Percentiles rank a stretch among this genome's conserved stretches.
phyloP scores from a whole-genome alignment of 176 grass and related monocot species.

The Paspalum vaginatum region DNA sequence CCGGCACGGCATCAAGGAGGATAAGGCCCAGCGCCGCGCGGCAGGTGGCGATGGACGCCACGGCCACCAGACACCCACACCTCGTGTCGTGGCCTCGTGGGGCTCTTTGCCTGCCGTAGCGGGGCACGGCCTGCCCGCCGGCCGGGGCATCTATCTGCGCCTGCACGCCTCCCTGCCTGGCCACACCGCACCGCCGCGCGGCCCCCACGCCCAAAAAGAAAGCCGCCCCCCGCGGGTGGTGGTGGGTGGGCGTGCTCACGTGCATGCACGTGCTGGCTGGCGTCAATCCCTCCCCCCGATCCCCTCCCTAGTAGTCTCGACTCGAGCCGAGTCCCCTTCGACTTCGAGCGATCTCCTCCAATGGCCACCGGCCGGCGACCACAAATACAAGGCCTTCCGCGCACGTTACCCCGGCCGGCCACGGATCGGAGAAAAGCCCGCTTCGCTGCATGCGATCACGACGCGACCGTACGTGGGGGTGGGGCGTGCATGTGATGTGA shows the following conservation, averaged over 20 bases:
- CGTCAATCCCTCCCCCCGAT: slow-evolving; percentile 37
- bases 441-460: too few relatives aligned
- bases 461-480: neutral
- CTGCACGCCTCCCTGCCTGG: slow-evolving; percentile 15
- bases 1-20: neutral
- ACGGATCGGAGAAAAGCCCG: neutral
- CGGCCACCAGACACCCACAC: neutral
- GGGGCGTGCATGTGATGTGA: slow-evolving; percentile 39
- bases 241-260: slow-evolving; percentile 43
- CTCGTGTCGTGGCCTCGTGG: too few relatives aligned
- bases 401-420: slow-evolving; percentile 17
- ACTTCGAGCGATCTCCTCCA: too few relatives aligned
- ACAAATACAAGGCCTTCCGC: neutral
- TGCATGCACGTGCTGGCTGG: slow-evolving; percentile 53
- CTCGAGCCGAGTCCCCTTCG: too few relatives aligned
- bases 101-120: neutral
- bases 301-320: too few relatives aligned
- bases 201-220: slow-evolving; percentile 22
- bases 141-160: slow-evolving; percentile 7
- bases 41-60: slow-evolving; percentile 19
- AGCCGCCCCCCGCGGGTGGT: slow-evolving; percentile 35
- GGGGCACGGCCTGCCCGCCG: slow-evolving; percentile 2
- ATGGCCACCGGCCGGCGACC: slow-evolving; percentile 18
- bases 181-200: neutral
- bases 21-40: slow-evolving; percentile 9